phyloP scores from a whole-genome alignment of 495 filamentous ascomycete genomes.

The Penicillium paradoxum region DNA sequence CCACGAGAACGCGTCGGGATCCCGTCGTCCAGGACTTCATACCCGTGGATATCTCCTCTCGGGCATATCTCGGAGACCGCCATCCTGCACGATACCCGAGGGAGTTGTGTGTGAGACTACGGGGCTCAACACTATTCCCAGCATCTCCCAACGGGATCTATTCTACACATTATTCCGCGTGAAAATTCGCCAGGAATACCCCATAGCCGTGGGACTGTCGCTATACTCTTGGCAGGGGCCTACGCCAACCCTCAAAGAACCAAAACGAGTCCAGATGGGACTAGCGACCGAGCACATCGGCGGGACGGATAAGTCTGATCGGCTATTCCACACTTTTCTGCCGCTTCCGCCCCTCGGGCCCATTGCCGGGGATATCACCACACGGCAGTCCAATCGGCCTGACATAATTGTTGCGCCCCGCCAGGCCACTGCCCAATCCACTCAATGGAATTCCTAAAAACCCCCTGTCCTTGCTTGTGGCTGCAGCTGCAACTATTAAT shows the following conservation, averaged over 20 bases:
- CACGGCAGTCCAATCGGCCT: slow-evolving; percentile 9
- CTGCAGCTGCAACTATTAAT: slow-evolving; percentile 7
- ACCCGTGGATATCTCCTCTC: background rate
- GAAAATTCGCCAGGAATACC: no score
- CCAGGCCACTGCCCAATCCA: background rate
- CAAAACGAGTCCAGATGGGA: background rate
- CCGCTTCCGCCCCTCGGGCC: slow-evolving; percentile 8
- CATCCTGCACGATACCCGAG: no score
- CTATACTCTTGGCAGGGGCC: background rate
- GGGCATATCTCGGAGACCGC: background rate
- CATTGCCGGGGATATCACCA: slow-evolving; percentile 2
- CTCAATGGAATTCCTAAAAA: background rate
- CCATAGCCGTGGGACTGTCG: background rate
- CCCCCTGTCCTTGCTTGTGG: background rate
- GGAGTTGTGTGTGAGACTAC: no score
- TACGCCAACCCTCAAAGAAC: background rate
- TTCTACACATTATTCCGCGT: no score
- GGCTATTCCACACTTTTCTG: slow-evolving; percentile 21
- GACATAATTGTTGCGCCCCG: background rate
- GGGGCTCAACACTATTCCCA: background rate
- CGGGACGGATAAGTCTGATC: slow-evolving; percentile 6
- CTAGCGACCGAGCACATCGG: background rate
- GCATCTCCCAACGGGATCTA: slow-evolving; percentile 2
- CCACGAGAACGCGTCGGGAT: slow-evolving; percentile 28
- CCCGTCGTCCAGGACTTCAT: background rate